Evolutionary conservation across 139 green algal genomes (phyloP).

Genomic region (Mychonastes homosphaera): DNA sequence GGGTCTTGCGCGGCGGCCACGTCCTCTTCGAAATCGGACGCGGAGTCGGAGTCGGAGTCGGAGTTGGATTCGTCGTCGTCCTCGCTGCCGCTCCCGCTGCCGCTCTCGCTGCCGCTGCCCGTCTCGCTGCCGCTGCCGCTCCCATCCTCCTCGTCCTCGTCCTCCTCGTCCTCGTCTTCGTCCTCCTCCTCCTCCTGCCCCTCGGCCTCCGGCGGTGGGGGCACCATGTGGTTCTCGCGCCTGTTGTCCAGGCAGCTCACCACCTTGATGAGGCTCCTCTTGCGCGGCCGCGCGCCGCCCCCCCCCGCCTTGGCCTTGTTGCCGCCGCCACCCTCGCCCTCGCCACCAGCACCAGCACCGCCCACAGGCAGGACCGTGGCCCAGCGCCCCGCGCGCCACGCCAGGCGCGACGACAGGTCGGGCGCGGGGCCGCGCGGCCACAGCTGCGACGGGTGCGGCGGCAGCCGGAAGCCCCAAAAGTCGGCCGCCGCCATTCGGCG

Average conservation of each 20-base stretch:
- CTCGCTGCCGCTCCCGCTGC: not conserved
- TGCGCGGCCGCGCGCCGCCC: slow-evolving; percentile 2
- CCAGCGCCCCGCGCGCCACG: too few species aligned
- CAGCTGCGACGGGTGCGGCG: slow-evolving; percentile 35
- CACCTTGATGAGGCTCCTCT: slow-evolving; percentile 20
- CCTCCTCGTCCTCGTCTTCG: not conserved
- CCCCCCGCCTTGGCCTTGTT: not conserved
- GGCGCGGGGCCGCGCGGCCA: not conserved
- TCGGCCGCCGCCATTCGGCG: too few species aligned
- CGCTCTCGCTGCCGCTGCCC: not conserved
- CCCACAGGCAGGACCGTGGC: too few species aligned
- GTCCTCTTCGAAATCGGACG: not conserved
- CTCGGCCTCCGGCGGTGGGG: not conserved
- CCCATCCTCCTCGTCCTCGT: slow-evolving; percentile 6
- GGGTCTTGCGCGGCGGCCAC: not conserved
- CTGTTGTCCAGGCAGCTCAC: slow-evolving; percentile 27
- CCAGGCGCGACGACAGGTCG: too few species aligned
- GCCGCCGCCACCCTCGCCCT: slow-evolving; percentile 1
- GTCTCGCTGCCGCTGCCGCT: not conserved
- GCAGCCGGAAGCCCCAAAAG: slow-evolving; percentile 29
- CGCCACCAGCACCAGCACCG: too few species aligned
- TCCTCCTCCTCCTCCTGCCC: not conserved
- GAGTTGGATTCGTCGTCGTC: not conserved
- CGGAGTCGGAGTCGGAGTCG: not conserved
- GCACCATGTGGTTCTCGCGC: slow-evolving; percentile 30